Conservation (phyloP, 2,329 filamentous ascomycete genomes). For the Periconia digitata region DNA sequence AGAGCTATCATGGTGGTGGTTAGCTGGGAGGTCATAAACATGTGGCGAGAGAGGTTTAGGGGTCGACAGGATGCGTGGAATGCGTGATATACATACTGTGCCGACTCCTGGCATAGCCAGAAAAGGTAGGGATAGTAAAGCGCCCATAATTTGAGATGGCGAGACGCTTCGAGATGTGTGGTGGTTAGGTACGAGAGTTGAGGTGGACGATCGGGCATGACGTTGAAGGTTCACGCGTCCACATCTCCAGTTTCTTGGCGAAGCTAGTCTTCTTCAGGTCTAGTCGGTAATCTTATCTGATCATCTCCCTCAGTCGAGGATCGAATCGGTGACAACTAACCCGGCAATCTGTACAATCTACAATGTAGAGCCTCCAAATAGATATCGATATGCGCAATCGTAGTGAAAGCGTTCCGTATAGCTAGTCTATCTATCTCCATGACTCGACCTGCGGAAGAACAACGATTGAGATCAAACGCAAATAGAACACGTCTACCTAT, state of each 20-base stretch:
- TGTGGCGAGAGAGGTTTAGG: background rate
- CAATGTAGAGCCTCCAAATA: no score
- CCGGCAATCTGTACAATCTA: no score
- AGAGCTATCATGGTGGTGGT: constrained; percentile 54
- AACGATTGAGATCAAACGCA: no score
- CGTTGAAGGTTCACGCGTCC: constrained; percentile 1
- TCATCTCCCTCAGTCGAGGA: background rate
- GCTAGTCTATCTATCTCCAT: no score
- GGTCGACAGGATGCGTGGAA: background rate
- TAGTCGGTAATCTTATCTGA: constrained; percentile 1
- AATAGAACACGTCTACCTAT: no score
- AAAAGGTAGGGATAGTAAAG: constrained; percentile 84
- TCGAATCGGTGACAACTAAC: no score
- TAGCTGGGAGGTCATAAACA: constrained; percentile 11
- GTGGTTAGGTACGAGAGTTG: constrained; percentile 4
- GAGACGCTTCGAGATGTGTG: background rate
- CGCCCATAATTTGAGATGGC: constrained; percentile 68
- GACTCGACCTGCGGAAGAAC: no score
- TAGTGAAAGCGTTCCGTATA: no score
- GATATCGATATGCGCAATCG: no score
- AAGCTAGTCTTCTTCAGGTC: background rate
- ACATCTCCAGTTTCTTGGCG: background rate
- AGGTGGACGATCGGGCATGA: constrained; percentile 12
- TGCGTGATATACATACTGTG: constrained; percentile 65
- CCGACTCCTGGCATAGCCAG: constrained; percentile 83